Evolutionary conservation across 208 protist genomes (phyloP).

Genomic region (Naegleria lovaniensis): DNA sequence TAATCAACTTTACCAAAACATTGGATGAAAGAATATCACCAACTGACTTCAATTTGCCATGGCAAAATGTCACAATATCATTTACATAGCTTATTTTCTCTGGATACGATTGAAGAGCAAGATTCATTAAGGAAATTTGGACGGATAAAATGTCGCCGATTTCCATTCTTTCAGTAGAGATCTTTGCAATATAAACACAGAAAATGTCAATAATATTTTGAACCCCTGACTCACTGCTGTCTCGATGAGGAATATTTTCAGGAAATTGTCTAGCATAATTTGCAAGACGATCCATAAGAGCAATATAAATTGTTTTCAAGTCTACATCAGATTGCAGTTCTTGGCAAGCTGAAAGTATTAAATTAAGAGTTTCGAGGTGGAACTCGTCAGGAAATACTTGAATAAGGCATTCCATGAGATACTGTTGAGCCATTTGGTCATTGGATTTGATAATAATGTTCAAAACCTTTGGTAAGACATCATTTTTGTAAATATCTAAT

Average conservation of each 20-base stretch:
- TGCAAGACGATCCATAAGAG: slow-evolving; percentile 78
- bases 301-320: slow-evolving; percentile 66
- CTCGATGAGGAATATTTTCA: slow-evolving; percentile 43
- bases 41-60: slow-evolving; percentile 10
- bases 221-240: slow-evolving; percentile 31
- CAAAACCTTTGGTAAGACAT: slow-evolving; percentile 74
- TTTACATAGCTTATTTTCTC: slow-evolving; percentile 13
- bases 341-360: slow-evolving; percentile 63
- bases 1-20: slow-evolving; percentile 43
- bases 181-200: background rate
- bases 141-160: background rate
- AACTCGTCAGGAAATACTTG: slow-evolving; percentile 97
- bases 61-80: slow-evolving; percentile 23
- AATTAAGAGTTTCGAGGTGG: slow-evolving; percentile 84
- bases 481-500: slow-evolving; percentile 68
- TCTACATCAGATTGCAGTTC: slow-evolving; percentile 72
- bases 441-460: slow-evolving; percentile 82
- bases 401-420: slow-evolving; percentile 94
- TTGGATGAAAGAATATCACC: slow-evolving; percentile 19
- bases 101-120: slow-evolving; percentile 34
- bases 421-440: slow-evolving; percentile 94
- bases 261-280: slow-evolving; percentile 51
- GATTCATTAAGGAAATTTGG: slow-evolving; percentile 28
- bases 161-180: background rate
- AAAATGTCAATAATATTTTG: slow-evolving; percentile 9